Evolutionary conservation across 1,284 basidiomycete species (phyloP), one percentile per base, ranked within the genome.

Genomic region (Gomphus bonarii): DNA sequence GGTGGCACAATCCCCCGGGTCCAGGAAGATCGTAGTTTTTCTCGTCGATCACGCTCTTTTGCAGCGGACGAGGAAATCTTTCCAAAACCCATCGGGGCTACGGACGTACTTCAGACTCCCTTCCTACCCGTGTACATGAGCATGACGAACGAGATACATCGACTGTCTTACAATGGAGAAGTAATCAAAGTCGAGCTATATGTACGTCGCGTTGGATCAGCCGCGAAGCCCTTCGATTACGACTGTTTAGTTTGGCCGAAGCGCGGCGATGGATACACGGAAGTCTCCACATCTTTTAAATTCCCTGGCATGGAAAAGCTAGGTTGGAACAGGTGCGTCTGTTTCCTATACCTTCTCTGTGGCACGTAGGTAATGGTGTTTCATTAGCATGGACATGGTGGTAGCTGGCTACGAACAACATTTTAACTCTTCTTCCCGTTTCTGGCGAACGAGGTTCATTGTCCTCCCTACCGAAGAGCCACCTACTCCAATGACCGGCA

Each of bases 371-470:
- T 42, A 51, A 4, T 35, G 38, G 40, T 22, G 16, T 63, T 62
- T 30, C 48, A 60, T n/a, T 60, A 87, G 84, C 59, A 68, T 88
- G 60, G 87, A 87, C 63, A 88, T 90, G 84, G 72, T 94, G 5
- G 86, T 93, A 9, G 89, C 89, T 3, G 91, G 91, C 1, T 91
- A 93, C 62, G 89, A 91, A 66, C 82, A 84, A 54, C 76, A 85
- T 48, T 84, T 92, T 66, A 85, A 84, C 63, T 84, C 91, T 58
- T 86, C 86, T 3, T 73, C 93, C 48, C 81, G 88, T 47, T 97
- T 95, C 67, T 98, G 95, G 91, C 81, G 95, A 6, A 97, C 94
- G 0, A 80, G 95, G n/a, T 97, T 97, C 66, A 80, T 98, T 25
- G 82, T 99, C 18, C 90, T 98, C 49, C 95, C 95, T 0, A 85